phyloP scores from a whole-genome alignment of 495 filamentous ascomycete genomes.

The Pseudevernia furfuracea region DNA sequence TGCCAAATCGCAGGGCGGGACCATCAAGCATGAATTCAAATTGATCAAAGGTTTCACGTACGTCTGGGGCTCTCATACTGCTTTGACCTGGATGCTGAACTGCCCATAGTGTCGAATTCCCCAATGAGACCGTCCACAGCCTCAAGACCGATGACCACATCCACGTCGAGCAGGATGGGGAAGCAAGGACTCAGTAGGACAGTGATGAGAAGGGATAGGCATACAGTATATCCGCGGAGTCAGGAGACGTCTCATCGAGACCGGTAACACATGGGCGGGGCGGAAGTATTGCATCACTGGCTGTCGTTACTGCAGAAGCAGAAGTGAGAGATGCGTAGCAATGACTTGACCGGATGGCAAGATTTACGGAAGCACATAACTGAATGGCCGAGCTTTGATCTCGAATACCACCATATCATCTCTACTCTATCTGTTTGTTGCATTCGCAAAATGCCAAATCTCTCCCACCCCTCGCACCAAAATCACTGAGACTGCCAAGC shows the following conservation, averaged over 20 bases:
- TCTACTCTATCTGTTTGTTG: too few species aligned
- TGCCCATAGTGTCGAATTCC: slow-evolving; percentile 59
- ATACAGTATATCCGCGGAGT: neutral
- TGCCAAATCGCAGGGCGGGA: slow-evolving; percentile 62
- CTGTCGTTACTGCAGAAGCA: neutral
- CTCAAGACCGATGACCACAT: slow-evolving; percentile 61
- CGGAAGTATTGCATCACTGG: neutral
- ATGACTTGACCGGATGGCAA: neutral
- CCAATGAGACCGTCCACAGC: slow-evolving; percentile 52
- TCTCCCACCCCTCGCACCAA: neutral
- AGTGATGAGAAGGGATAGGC: neutral
- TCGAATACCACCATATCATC: neutral
- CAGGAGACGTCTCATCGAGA: neutral
- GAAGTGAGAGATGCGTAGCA: neutral
- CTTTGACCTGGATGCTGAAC: slow-evolving; percentile 20
- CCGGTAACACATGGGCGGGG: neutral
- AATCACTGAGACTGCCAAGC: too few species aligned
- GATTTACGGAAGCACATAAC: neutral
- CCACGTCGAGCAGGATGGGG: slow-evolving; percentile 66
- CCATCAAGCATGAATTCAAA: slow-evolving; percentile 72
- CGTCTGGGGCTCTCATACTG: slow-evolving; percentile 22
- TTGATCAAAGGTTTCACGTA: slow-evolving; percentile 91
- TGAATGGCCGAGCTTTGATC: neutral
- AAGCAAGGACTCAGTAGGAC: slow-evolving; percentile 59
- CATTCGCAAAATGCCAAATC: neutral